Evolutionary conservation across 2,329 filamentous ascomycete genomes (phyloP).

Genomic region (Alternaria sp.): DNA sequence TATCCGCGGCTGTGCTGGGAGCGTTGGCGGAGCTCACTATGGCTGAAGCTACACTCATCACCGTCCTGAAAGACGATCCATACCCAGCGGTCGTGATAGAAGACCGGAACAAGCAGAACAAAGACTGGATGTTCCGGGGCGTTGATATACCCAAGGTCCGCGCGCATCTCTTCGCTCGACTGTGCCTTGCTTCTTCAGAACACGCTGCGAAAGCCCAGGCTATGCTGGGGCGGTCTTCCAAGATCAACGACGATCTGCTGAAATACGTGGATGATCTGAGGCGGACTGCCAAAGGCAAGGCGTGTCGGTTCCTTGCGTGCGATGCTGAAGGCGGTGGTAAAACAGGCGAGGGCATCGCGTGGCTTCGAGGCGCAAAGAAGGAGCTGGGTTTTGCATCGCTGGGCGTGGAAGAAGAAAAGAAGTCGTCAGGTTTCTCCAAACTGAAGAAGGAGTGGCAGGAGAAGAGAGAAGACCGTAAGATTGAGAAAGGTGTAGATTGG

Average conservation of each 20-base stretch:
- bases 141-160: constrained; percentile 88
- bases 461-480: constrained; percentile 76
- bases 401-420: constrained; percentile 49
- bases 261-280: constrained; percentile 79
- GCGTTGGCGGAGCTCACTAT: constrained; percentile 68
- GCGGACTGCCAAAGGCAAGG: constrained; percentile 78
- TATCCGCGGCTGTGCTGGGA: constrained; percentile 51
- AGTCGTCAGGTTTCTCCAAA: constrained; percentile 64
- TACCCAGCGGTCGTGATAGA: constrained; percentile 85
- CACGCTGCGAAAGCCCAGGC: constrained; percentile 77
- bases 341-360: constrained; percentile 84
- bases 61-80: constrained; percentile 91
- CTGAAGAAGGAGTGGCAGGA: constrained; percentile 78
- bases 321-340: constrained; percentile 84
- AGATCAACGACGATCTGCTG: constrained; percentile 68
- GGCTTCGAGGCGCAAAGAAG: constrained; percentile 78
- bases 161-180: constrained; percentile 82
- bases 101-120: constrained; percentile 79
- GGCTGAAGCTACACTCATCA: constrained; percentile 87
- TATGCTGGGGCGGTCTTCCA: constrained; percentile 53
- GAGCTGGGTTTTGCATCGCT: constrained; percentile 70
- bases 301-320: constrained; percentile 88
- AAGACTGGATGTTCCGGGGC: constrained; percentile 95
- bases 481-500: constrained; percentile 76
- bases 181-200: constrained; percentile 87